Evolutionary conservation across 192 early-diverging fungal species (phyloP).

Genomic region (Dissophora ornata): DNA sequence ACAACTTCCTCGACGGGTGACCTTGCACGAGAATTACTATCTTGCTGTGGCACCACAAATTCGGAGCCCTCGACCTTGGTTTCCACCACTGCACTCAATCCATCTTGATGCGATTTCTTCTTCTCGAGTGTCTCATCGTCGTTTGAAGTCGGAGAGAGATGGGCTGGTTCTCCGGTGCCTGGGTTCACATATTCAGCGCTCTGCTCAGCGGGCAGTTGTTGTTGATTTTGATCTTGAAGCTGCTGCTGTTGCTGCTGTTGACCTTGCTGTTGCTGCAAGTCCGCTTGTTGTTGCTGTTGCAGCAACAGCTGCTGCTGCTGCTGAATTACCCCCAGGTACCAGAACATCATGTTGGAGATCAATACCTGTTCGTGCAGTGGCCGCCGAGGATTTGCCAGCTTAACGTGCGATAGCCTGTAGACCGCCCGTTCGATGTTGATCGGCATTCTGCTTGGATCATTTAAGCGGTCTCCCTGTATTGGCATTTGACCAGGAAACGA

Average conservation of each 20-base stretch:
- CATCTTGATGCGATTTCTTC: conserved; percentile 4
- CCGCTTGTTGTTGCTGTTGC: conserved; percentile 39
- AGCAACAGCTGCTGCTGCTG: conserved; percentile 52
- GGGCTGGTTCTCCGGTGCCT: not conserved
- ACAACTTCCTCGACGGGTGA: conserved; percentile 7
- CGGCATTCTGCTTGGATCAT: conserved; percentile 67
- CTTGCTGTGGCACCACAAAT: conserved; percentile 26
- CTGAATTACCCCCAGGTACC: conserved; percentile 77
- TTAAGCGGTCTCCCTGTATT: not conserved
- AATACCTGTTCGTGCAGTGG: conserved; percentile 79
- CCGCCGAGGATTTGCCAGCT: conserved; percentile 78
- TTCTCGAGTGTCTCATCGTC: not conserved
- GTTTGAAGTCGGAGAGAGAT: too few relatives aligned
- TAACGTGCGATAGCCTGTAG: conserved; percentile 76
- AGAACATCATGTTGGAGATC: conserved; percentile 86
- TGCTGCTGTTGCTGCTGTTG: conserved; percentile 14
- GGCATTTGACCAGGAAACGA: conserved; percentile 2
- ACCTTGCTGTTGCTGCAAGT: conserved; percentile 8
- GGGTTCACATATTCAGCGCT: not conserved
- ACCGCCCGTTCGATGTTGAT: conserved; percentile 82
- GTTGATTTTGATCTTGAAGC: conserved; percentile 6
- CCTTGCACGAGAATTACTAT: conserved; percentile 35
- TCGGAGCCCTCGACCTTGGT: conserved; percentile 16
- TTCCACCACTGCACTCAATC: not conserved
- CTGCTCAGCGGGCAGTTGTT: not conserved